Base-by-base conservation (phyloP, 352 stramenopile species). In the Pythium phragmitis region DNA sequence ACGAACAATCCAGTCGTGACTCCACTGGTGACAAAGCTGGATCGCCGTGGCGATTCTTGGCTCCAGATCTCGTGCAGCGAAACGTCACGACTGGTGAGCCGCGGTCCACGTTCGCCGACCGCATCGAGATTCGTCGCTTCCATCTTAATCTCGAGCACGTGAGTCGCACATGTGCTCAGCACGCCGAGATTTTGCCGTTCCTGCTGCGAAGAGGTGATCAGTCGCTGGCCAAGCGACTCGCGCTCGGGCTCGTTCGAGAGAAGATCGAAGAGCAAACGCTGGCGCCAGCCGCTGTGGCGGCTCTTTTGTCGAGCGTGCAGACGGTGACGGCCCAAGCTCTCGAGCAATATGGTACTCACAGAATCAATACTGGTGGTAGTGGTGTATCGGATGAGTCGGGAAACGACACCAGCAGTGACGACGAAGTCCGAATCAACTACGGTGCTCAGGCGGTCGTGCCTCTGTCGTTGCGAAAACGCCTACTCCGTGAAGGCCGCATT, bases 141-240 rank as follows among this genome's bases (percentile, higher is more conserved):
- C 76, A 89, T 55, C 56, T 91, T n/a, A 88, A 93, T 63, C 57
- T 91, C 5, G 56, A 63, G 0, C 75, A 84, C n/a, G 62, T 93
- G 21, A 76, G 53, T 48, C 83, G 75, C 11, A 88, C 82, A 12
- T 82, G 77, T 36, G 79, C 80, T 3, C 79, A 77, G 2, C 77
- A 91, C 57, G 64, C 56, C 16, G 80, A 88, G 41, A 82, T 93
- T n/a, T 23, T 93, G 4, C 68, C 79, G 12, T 93, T 93, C 54
- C 62, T 93, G 8, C 49, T 91, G 30, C 76, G 85, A 33, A 68
- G 85, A 64, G 74, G 74, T 0, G 77, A 89, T 42, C 47, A 80
- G 16, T 57, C 69, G 19, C 39, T 74, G 13, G 79, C 76, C 2
- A 93, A 86, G 57, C 23, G 57, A 12, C 69, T 91, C 33, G 75